Percentiles rank a stretch among this genome's conserved stretches.
phyloP scores from a whole-genome alignment of 1,139 yeast genomes.

The Geotrichum aggregatum region DNA sequence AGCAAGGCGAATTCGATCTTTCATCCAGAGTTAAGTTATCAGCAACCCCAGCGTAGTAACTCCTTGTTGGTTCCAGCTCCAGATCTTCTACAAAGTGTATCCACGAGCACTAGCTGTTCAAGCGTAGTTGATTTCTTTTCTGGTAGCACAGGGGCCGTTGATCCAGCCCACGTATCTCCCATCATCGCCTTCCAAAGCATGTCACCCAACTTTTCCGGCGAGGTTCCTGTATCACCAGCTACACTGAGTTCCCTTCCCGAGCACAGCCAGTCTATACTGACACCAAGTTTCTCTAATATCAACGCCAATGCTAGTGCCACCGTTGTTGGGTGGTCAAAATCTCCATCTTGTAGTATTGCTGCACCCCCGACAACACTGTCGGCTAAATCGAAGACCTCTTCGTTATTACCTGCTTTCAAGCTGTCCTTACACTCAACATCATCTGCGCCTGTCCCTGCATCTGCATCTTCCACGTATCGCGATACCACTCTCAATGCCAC shows the following conservation, averaged over 20 bases:
- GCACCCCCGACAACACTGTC: too few relatives aligned
- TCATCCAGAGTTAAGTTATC: not conserved
- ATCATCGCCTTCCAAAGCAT: not conserved
- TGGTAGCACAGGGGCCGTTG: not conserved
- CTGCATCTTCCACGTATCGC: too few relatives aligned
- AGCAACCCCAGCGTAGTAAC: not conserved
- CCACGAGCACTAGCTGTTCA: constrained; percentile 9
- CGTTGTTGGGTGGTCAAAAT: too few relatives aligned
- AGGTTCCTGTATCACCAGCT: not conserved
- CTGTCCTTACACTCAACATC: not conserved
- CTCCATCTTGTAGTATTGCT: too few relatives aligned
- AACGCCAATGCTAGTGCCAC: too few relatives aligned
- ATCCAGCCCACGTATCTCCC: not conserved
- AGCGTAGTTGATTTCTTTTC: constrained; percentile 10
- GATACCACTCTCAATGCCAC: too few relatives aligned
- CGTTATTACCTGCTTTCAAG: not conserved
- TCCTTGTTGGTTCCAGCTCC: not conserved
- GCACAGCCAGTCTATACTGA: too few relatives aligned
- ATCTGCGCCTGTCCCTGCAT: too few relatives aligned
- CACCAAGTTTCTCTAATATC: too few relatives aligned
- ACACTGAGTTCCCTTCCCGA: not conserved
- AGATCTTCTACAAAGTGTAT: constrained; percentile 1
- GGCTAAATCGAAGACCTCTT: too few relatives aligned
- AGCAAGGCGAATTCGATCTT: not conserved
- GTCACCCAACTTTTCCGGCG: not conserved